phyloP scores from a whole-genome alignment of 768 basidiomycete genomes.

The Mycena sanguinolenta region DNA sequence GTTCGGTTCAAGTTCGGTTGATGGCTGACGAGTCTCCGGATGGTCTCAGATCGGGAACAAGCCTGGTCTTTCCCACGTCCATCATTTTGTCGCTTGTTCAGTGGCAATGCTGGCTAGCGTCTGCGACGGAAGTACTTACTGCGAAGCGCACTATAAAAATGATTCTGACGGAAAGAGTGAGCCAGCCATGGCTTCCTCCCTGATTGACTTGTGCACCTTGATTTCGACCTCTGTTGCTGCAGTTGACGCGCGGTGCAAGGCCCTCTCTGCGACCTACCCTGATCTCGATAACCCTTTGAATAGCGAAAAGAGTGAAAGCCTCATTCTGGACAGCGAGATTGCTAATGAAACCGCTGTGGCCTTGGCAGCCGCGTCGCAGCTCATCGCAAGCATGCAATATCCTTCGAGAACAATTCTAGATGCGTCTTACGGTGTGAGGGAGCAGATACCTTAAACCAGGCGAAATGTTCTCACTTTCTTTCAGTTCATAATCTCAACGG shows the following conservation, averaged over 20 bases:
- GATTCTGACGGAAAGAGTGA: not conserved
- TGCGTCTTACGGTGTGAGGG: slow-evolving; percentile 2
- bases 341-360: slow-evolving; percentile 31
- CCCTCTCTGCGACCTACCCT: slow-evolving; percentile 25
- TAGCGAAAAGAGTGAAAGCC: slow-evolving; percentile 30
- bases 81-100: too few species aligned
- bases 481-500: slow-evolving; percentile 38
- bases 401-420: slow-evolving; percentile 28
- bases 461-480: not conserved
- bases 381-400: slow-evolving; percentile 37
- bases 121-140: too few species aligned
- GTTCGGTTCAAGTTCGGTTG: too few species aligned
- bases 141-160: slow-evolving; percentile 3
- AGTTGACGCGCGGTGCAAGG: slow-evolving; percentile 22
- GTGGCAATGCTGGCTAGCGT: too few species aligned
- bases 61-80: too few species aligned
- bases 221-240: slow-evolving; percentile 23
- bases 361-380: slow-evolving; percentile 41
- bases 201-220: slow-evolving; percentile 13
- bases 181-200: slow-evolving; percentile 21
- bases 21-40: too few species aligned
- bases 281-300: slow-evolving; percentile 35
- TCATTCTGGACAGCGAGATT: slow-evolving; percentile 30
- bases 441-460: not conserved
- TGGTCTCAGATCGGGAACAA: too few species aligned